A percentile compares a stretch with the other conserved stretches of the same genome.
Conservation (phyloP, 2,329 filamentous ascomycete species). For the Mycogone perniciosa region DNA sequence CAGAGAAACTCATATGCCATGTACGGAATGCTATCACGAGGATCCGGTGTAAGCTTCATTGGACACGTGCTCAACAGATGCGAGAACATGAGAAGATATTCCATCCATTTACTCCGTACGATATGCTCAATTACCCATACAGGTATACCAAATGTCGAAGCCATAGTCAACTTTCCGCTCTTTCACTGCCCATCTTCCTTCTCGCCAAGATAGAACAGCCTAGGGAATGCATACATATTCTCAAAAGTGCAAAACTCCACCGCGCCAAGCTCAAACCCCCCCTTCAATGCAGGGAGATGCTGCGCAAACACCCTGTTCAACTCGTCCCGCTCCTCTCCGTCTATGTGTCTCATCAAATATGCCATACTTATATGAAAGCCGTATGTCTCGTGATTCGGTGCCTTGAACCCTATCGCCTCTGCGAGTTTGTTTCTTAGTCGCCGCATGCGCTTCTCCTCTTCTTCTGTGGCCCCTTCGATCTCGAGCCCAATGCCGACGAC, state of each 20-base stretch:
- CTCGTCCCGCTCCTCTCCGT: slow-evolving; percentile 13
- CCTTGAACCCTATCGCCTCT: slow-evolving; percentile 15
- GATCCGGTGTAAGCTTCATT: too few species aligned
- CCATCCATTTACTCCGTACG: too few species aligned
- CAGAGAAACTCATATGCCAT: too few species aligned
- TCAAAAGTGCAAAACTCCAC: slow-evolving; percentile 21
- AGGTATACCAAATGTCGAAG: too few species aligned
- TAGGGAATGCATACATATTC: slow-evolving; percentile 17
- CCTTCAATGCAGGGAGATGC: slow-evolving; percentile 11
- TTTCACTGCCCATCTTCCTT: neutral
- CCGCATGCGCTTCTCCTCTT: slow-evolving; percentile 18
- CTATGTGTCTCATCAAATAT: slow-evolving; percentile 17
- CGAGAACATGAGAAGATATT: too few species aligned
- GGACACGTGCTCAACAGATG: too few species aligned
- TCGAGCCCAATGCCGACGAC: slow-evolving; percentile 14
- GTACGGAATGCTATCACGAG: too few species aligned
- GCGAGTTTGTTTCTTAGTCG: slow-evolving; percentile 17
- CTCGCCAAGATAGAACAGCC: slow-evolving; percentile 17
- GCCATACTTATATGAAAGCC: slow-evolving; percentile 19
- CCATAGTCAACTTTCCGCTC: too few species aligned
- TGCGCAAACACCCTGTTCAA: slow-evolving; percentile 14
- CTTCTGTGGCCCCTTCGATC: slow-evolving; percentile 16
- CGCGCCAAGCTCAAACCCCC: slow-evolving; percentile 18
- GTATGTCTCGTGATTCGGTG: slow-evolving; percentile 19
- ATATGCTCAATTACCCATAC: too few species aligned